Evolutionary conservation across 139 green algal genomes (phyloP).

Genomic region (Helicosporidium sp.): DNA sequence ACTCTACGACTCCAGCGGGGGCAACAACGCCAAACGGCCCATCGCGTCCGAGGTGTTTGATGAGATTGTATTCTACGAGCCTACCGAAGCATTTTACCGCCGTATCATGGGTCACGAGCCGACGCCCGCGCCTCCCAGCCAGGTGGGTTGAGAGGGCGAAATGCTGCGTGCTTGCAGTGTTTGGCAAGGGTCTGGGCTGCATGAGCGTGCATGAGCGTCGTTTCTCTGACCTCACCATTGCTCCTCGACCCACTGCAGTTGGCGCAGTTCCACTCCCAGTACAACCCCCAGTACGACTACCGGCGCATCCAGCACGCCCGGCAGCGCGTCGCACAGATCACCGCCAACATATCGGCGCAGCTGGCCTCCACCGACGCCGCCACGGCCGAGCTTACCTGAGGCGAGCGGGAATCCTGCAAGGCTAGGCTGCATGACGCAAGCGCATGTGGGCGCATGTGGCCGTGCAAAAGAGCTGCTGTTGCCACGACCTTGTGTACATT

Average conservation of each 20-base stretch:
- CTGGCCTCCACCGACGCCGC: slow-evolving; percentile 3
- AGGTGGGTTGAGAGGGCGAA: not conserved
- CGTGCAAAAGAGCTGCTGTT: no score
- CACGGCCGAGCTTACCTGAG: not conserved
- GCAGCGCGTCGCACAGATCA: slow-evolving; percentile 26
- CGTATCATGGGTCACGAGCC: slow-evolving; percentile 13
- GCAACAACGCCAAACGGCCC: slow-evolving; percentile 40
- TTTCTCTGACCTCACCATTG: no score
- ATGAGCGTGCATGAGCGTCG: no score
- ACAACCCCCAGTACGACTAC: slow-evolving; percentile 12
- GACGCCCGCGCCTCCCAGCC: slow-evolving; percentile 4
- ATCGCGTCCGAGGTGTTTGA: slow-evolving; percentile 61
- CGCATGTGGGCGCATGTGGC: no score
- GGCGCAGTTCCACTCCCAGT: slow-evolving; percentile 13
- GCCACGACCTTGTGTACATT: no score
- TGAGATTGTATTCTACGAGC: slow-evolving; percentile 77
- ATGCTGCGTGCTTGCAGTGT: not conserved
- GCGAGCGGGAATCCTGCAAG: no score
- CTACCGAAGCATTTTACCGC: slow-evolving; percentile 48
- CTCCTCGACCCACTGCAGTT: slow-evolving; percentile 3
- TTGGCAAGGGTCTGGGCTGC: no score
- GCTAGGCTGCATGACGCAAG: no score
- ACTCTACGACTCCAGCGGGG: slow-evolving; percentile 34
- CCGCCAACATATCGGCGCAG: slow-evolving; percentile 20
- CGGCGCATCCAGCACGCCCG: slow-evolving; percentile 17